Evolutionary conservation across 1,284 basidiomycete genomes (phyloP).

Genomic region (Tylopilus sp.): DNA sequence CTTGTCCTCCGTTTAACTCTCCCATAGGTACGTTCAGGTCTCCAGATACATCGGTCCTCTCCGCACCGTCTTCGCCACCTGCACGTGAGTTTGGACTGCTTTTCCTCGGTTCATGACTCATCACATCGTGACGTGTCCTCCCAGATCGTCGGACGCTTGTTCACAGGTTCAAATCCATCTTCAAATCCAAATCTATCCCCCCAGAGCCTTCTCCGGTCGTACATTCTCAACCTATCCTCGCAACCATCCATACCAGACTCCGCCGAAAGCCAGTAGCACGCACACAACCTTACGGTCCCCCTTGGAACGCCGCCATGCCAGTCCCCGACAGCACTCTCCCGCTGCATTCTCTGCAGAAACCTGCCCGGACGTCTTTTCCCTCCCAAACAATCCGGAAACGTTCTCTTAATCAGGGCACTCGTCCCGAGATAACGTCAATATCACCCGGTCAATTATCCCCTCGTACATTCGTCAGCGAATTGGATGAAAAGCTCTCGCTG

Average conservation of each 20-base stretch:
- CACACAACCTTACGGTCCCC: slow-evolving; percentile 43
- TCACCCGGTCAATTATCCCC: slow-evolving; percentile 13
- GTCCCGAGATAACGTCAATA: background rate
- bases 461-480: slow-evolving; percentile 15
- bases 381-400: background rate
- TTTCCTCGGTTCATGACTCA: background rate
- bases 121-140: background rate
- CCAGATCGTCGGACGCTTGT: slow-evolving; percentile 13
- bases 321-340: slow-evolving; percentile 6
- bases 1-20: background rate
- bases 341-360: slow-evolving; percentile 8
- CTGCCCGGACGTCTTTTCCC: background rate
- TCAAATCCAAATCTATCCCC: slow-evolving; percentile 14
- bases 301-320: slow-evolving; percentile 40
- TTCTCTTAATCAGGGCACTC: background rate
- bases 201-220: slow-evolving; percentile 4
- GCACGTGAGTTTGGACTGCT: background rate
- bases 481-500: slow-evolving; percentile 23
- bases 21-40: slow-evolving; percentile 6
- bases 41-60: background rate
- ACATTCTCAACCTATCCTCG: slow-evolving; percentile 4
- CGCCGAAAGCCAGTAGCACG: slow-evolving; percentile 27
- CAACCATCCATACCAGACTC: slow-evolving; percentile 6
- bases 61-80: background rate
- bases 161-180: slow-evolving; percentile 25